Conservation (phyloP, 352 stramenopile species). For the Poterioochromonas sp. region DNA sequence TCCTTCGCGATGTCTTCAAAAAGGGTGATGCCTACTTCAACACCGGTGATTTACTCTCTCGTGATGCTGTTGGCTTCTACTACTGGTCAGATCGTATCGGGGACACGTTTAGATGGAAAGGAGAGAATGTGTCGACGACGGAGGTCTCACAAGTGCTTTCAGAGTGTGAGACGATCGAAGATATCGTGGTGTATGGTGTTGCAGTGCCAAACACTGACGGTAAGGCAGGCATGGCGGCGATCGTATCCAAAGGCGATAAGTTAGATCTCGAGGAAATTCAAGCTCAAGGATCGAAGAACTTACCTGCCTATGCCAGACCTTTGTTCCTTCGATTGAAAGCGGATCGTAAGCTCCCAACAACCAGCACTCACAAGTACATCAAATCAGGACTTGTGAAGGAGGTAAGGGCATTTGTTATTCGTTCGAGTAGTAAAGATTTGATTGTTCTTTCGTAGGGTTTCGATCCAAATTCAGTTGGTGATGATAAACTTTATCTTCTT, state of each 20-base stretch:
- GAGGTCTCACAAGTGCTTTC: constrained; percentile 69
- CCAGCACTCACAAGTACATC: constrained; percentile 78
- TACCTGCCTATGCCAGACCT: constrained; percentile 61
- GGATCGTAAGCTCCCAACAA: constrained; percentile 58
- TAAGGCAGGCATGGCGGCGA: constrained; percentile 61
- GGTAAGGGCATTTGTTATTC: too few species aligned
- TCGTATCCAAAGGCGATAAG: constrained; percentile 42
- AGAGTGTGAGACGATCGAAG: constrained; percentile 59
- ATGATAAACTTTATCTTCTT: neutral
- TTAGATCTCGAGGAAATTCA: neutral
- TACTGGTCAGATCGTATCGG: constrained; percentile 79
- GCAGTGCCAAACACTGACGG: constrained; percentile 34
- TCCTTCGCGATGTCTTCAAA: constrained; percentile 64
- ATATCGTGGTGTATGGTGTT: constrained; percentile 47
- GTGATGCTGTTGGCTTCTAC: constrained; percentile 61
- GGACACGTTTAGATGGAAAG: constrained; percentile 85
- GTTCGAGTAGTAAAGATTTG: too few species aligned
- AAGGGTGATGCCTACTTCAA: constrained; percentile 74
- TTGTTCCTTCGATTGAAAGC: constrained; percentile 65
- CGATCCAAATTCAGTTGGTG: constrained; percentile 45
- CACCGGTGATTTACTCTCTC: constrained; percentile 73
- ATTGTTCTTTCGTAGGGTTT: too few species aligned
- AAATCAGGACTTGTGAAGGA: constrained; percentile 72
- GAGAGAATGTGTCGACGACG: constrained; percentile 78
- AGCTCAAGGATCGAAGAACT: constrained; percentile 49